Evolutionary conservation across 169 alveolate genomes (phyloP), one percentile per base, ranked within the genome.

Genomic region (Sarcocystis neurona): DNA sequence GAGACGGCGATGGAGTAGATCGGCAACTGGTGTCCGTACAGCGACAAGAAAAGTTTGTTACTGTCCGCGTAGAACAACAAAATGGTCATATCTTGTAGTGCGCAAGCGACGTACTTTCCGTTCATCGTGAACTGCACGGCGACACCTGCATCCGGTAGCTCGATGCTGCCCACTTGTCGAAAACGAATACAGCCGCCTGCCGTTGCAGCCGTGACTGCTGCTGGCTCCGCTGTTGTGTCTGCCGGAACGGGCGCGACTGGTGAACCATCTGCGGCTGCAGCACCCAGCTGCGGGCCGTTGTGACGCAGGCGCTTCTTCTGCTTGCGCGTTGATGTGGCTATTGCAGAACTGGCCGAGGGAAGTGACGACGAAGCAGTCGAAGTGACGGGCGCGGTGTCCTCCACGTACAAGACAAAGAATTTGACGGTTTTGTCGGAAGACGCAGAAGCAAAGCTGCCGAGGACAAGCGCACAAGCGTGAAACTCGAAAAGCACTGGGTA

Each of bases 11-110:
- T 79, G 50, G 96, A 91, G 23, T 95, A 93, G 18, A 96, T 95
- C 15, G 98, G 98, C 74, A 96, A 92, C 72, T 95, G 94, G 91
- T 96, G 98, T 0, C 98, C 98, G 80, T 96, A 96, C 50, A 96
- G 93, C 32, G 97, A 93, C 30, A 96, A 87, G 92, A 93, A 95
- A 56, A 92, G 92, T 90, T 95, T 94, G 85, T 94, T 72, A 18
- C 96, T 92, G 84, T 96, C 98, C 32, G 96, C 79, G 91, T 96
- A 93, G 56, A 93, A 92, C 32, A 95, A 95, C 58, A 91, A 93
- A 18, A 96, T 92, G 48, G 97, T 94, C 79, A 87, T 93, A 89
- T 96, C 97, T 74, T 94, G 84, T 90, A 95, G 90, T 3, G 97
- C 95, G 12, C 96, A 93, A 39, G 94, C 91, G 88, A 96, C 79